Conservation (phyloP, 2,329 filamentous ascomycete species). For the Pyrenochaeta sp. region DNA sequence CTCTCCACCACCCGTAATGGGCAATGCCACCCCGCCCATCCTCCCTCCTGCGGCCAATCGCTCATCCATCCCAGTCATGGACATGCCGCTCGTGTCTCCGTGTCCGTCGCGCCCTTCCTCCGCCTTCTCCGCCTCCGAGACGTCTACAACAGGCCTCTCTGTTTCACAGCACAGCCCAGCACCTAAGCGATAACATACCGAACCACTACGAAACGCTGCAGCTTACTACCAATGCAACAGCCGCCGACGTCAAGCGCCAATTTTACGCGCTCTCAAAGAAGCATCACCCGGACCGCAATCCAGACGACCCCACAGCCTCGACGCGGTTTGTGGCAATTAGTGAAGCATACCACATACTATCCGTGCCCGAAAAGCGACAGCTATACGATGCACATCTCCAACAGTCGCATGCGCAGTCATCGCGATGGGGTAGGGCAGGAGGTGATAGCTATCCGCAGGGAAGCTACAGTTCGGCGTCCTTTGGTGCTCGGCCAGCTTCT, state of each 20-base stretch:
- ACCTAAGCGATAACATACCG: constrained; percentile 48
- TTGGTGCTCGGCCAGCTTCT: constrained; percentile 78
- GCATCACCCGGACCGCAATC: constrained; percentile 94
- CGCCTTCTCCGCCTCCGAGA: constrained; percentile 12
- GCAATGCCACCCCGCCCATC: constrained; percentile 38
- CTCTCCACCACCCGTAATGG: constrained; percentile 22
- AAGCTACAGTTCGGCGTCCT: constrained; percentile 61
- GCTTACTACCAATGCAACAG: constrained; percentile 73
- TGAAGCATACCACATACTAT: constrained; percentile 83
- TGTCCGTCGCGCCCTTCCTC: neutral
- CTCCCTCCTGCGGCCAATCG: constrained; percentile 19
- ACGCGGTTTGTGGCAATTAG: constrained; percentile 83
- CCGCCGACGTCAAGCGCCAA: constrained; percentile 84
- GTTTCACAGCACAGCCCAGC: constrained; percentile 58
- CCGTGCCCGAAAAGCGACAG: constrained; percentile 75
- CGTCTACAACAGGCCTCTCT: constrained; percentile 13
- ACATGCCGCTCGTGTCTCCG: constrained; percentile 27
- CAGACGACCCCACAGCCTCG: constrained; percentile 73
- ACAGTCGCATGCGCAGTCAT: constrained; percentile 26
- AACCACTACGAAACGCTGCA: constrained; percentile 87
- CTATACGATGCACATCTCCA: constrained; percentile 80
- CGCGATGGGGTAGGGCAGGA: constrained; percentile 42
- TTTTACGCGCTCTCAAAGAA: constrained; percentile 93
- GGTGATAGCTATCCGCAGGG: constrained; percentile 61
- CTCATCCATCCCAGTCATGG: constrained; percentile 13